phyloP scores from a whole-genome alignment of 768 basidiomycete genomes.

The Boletus rubroflammeus region DNA sequence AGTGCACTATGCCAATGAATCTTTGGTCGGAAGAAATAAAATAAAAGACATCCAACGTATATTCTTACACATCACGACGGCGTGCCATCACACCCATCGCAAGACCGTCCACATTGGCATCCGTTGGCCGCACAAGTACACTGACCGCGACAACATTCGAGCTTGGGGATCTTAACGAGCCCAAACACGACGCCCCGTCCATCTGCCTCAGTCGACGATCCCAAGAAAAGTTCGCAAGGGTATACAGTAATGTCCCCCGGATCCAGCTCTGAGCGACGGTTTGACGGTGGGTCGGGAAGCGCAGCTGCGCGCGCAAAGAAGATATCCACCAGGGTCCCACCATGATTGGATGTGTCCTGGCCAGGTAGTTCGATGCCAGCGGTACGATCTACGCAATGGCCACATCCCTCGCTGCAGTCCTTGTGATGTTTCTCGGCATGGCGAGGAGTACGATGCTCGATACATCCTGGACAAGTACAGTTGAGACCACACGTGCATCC shows the following conservation, averaged over 20 bases:
- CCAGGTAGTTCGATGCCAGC: slow-evolving; percentile 43
- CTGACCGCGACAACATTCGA: slow-evolving; percentile 62
- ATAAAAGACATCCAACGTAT: background rate
- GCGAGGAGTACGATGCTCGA: slow-evolving; percentile 59
- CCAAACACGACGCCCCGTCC: slow-evolving; percentile 44
- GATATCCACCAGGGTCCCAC: slow-evolving; percentile 46
- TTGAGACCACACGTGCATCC: slow-evolving; percentile 69
- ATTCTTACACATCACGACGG: background rate
- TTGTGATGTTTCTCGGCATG: slow-evolving; percentile 37
- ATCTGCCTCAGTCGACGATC: slow-evolving; percentile 33
- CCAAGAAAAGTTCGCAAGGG: slow-evolving; percentile 36
- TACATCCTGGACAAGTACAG: slow-evolving; percentile 72
- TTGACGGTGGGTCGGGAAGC: slow-evolving; percentile 54
- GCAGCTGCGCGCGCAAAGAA: slow-evolving; percentile 70
- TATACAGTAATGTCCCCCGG: slow-evolving; percentile 50
- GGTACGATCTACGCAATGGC: slow-evolving; percentile 57
- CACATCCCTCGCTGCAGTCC: slow-evolving; percentile 51
- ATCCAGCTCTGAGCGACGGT: slow-evolving; percentile 42
- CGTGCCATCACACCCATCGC: slow-evolving; percentile 43
- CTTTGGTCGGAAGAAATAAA: background rate
- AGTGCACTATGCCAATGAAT: background rate
- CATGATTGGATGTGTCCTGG: slow-evolving; percentile 5
- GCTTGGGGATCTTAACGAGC: slow-evolving; percentile 55
- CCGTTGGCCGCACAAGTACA: slow-evolving; percentile 53
- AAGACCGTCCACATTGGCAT: slow-evolving; percentile 57